Evolutionary conservation across 495 filamentous ascomycete species (phyloP).

Genomic region (Extremus antarcticus): DNA sequence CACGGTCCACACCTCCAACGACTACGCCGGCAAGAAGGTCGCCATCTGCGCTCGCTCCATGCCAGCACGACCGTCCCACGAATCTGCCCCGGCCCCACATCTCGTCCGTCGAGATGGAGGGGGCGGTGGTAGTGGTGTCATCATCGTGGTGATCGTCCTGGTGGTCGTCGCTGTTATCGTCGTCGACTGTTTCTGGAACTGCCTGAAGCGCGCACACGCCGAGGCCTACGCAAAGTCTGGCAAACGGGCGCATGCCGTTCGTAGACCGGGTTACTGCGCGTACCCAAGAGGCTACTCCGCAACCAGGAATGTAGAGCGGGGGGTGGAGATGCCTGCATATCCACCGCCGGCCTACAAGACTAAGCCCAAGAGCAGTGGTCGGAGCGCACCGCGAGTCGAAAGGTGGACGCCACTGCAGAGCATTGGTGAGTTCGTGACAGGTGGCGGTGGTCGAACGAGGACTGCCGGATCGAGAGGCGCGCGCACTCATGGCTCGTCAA

Average conservation of each 20-base stretch:
- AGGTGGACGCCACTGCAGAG: background rate
- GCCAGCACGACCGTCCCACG: background rate
- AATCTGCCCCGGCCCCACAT: background rate
- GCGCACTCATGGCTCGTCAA: background rate
- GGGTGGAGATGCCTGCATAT: background rate
- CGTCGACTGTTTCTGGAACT: background rate
- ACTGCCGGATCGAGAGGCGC: background rate
- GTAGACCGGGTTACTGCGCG: background rate
- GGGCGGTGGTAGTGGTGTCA: background rate
- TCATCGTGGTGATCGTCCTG: background rate
- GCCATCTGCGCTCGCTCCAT: background rate
- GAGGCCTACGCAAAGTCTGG: constrained; percentile 1
- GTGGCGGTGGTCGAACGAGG: background rate
- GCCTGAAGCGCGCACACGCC: background rate
- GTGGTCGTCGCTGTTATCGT: background rate
- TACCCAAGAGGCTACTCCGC: no score
- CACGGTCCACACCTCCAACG: background rate
- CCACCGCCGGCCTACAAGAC: background rate
- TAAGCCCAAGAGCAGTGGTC: constrained; percentile 4
- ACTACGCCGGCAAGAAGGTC: background rate
- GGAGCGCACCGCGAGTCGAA: background rate
- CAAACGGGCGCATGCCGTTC: background rate
- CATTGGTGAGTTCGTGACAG: background rate
- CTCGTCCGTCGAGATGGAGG: background rate
- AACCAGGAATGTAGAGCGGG: background rate